These are phyloP conservation scores for Leishmania tarentolae DNA, from an alignment of 208 protist genomes.

Conservation along the genomic window DNA sequence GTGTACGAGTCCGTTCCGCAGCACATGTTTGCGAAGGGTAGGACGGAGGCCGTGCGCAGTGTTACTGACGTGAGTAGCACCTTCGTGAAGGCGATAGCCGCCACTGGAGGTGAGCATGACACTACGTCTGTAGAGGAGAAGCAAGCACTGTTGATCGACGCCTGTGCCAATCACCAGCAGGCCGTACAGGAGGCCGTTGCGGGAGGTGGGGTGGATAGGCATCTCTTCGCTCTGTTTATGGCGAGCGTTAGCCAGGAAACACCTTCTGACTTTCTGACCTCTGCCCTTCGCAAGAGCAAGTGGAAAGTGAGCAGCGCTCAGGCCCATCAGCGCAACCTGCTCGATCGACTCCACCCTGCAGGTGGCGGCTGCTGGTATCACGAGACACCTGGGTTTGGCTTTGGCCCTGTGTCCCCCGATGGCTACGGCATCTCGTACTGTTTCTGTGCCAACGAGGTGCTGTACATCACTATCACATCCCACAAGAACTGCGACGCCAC, in stretches of 20 bases:
- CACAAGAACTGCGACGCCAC: constrained; percentile 58
- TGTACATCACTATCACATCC: constrained; percentile 86
- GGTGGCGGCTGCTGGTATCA: constrained; percentile 31
- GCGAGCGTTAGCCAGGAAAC: constrained; percentile 48
- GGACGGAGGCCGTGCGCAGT: constrained; percentile 84
- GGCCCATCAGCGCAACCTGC: constrained; percentile 70
- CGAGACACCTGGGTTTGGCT: constrained; percentile 77
- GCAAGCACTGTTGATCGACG: constrained; percentile 44
- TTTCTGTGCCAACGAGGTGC: constrained; percentile 56
- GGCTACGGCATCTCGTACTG: constrained; percentile 93
- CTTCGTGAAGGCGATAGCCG: constrained; percentile 61
- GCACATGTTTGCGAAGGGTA: constrained; percentile 63
- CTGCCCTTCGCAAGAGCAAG: constrained; percentile 52
- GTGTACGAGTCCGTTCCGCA: constrained; percentile 76
- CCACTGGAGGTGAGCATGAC: constrained; percentile 19
- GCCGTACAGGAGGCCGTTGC: constrained; percentile 59
- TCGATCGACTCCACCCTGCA: constrained; percentile 41
- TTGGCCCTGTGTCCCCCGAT: constrained; percentile 84
- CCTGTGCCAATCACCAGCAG: constrained; percentile 64
- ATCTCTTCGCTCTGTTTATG: constrained; percentile 90
- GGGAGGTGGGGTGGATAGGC: constrained; percentile 83
- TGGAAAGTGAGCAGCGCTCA: constrained; percentile 88
- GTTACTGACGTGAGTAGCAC: constrained; percentile 46
- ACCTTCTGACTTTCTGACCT: constrained; percentile 69
- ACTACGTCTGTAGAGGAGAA: constrained; percentile 26